A percentile compares a stretch with the other conserved stretches of the same genome.
phyloP scores from a whole-genome alignment of 345 rosid genomes.

The Brassica incana region DNA sequence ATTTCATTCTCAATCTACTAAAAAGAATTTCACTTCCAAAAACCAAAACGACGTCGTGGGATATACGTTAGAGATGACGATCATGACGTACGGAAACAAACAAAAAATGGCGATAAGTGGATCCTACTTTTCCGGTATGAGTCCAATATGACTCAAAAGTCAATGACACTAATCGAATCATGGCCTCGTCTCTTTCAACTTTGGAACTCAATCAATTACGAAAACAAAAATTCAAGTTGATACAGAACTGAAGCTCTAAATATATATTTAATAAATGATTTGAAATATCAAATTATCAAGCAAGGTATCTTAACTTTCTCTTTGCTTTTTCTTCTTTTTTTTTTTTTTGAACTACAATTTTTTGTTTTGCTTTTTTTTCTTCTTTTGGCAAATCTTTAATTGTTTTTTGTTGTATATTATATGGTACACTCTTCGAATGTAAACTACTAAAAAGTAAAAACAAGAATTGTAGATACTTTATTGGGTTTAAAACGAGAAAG shows the following conservation, averaged over 20 bases:
- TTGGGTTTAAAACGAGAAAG: background rate
- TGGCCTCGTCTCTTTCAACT: constrained; percentile 22
- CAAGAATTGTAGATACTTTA: background rate
- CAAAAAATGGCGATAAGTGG: constrained; percentile 17
- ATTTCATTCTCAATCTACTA: too few relatives aligned
- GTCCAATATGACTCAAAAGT: constrained; percentile 31
- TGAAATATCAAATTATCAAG: constrained; percentile 26
- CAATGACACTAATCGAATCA: constrained; percentile 20
- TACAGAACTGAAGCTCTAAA: background rate
- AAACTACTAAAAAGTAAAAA: too few relatives aligned
- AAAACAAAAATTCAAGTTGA: background rate
- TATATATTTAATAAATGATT: background rate
- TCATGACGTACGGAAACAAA: background rate
- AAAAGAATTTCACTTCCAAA: background rate
- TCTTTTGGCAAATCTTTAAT: background rate
- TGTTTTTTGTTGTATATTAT: background rate
- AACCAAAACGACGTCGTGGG: constrained; percentile 16
- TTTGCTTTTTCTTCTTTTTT: background rate
- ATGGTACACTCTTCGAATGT: constrained; percentile 9
- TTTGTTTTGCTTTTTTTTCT: background rate
- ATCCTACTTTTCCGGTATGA: constrained; percentile 11
- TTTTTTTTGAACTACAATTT: too few relatives aligned
- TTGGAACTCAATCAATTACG: background rate
- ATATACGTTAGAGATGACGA: constrained; percentile 17
- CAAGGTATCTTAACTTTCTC: constrained; percentile 20